These are phyloP conservation scores for Metschnikowia peoriensis DNA, from an alignment of 805 yeast genomes.

Conservation along the genomic window DNA sequence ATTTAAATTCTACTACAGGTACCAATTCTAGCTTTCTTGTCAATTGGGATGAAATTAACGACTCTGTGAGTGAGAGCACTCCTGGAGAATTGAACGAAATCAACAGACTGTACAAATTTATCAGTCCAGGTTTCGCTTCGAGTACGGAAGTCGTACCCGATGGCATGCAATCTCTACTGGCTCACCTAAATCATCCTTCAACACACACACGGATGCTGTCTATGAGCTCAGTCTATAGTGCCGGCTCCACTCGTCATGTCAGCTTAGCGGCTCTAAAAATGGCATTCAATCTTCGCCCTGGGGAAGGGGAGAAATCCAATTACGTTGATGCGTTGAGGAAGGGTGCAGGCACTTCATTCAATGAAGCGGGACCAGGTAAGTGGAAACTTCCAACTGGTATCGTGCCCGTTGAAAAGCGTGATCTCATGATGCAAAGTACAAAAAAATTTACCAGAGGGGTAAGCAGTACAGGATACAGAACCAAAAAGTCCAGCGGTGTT, in stretches of 20 bases:
- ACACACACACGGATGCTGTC: slow-evolving; percentile 23
- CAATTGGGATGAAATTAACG: slow-evolving; percentile 1
- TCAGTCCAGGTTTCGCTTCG: neutral
- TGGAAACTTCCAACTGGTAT: slow-evolving; percentile 58
- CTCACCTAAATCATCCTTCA: neutral
- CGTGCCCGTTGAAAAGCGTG: slow-evolving; percentile 41
- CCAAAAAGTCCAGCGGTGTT: slow-evolving; percentile 41
- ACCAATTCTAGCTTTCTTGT: neutral
- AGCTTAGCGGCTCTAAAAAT: slow-evolving; percentile 38
- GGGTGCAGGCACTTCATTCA: slow-evolving; percentile 48
- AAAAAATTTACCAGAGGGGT: slow-evolving; percentile 17
- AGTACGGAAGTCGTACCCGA: neutral
- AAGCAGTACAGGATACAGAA: slow-evolving; percentile 6
- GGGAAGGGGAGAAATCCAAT: slow-evolving; percentile 51
- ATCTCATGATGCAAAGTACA: slow-evolving; percentile 20
- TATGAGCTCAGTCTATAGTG: slow-evolving; percentile 35
- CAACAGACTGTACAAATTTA: neutral
- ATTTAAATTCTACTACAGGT: neutral
- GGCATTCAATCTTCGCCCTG: slow-evolving; percentile 37
- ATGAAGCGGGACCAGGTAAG: slow-evolving; percentile 44
- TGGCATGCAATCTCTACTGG: neutral
- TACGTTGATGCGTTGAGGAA: slow-evolving; percentile 47
- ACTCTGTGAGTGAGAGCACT: neutral
- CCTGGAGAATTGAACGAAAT: neutral
- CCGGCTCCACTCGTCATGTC: slow-evolving; percentile 33